Percentiles rank a stretch among this genome's conserved stretches.
Conservation (phyloP, 495 filamentous ascomycete genomes). For the Hypoxylon fuscum region DNA sequence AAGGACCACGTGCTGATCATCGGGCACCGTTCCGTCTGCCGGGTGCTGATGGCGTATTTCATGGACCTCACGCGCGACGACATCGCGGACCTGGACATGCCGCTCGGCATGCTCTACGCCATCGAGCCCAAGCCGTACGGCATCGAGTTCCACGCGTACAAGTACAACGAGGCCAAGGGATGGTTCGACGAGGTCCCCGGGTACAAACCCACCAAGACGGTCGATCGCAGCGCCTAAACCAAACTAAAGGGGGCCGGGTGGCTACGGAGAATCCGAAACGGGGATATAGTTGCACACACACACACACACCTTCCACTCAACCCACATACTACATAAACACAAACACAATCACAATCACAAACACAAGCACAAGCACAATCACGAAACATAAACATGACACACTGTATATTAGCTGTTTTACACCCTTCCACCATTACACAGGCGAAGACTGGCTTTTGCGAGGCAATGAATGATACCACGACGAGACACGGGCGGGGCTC, state of each 20-base stretch:
- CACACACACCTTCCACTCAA: slow-evolving; percentile 4
- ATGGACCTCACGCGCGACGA: slow-evolving; percentile 87
- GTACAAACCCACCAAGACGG: slow-evolving; percentile 72
- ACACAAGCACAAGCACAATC: no score
- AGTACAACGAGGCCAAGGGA: slow-evolving; percentile 76
- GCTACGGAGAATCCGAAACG: no score
- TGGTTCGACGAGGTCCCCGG: slow-evolving; percentile 85
- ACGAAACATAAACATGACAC: no score
- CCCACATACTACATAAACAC: no score
- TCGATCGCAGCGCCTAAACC: slow-evolving; percentile 49
- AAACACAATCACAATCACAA: no score
- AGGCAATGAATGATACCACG: slow-evolving; percentile 29
- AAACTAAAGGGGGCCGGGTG: background rate
- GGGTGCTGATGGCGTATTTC: slow-evolving; percentile 95
- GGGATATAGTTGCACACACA: background rate
- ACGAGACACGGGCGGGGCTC: slow-evolving; percentile 27
- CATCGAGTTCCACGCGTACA: slow-evolving; percentile 93
- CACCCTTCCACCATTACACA: slow-evolving; percentile 12
- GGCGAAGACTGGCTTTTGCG: slow-evolving; percentile 21
- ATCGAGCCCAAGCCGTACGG: slow-evolving; percentile 98
- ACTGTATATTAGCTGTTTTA: slow-evolving; percentile 30
- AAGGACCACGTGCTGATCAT: slow-evolving; percentile 93
- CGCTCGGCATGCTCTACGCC: slow-evolving; percentile 89
- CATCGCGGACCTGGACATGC: slow-evolving; percentile 91
- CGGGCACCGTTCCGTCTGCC: slow-evolving; percentile 86